phyloP scores from a whole-genome alignment of 2,329 filamentous ascomycete species.

The Sclerotinia nivalis region DNA sequence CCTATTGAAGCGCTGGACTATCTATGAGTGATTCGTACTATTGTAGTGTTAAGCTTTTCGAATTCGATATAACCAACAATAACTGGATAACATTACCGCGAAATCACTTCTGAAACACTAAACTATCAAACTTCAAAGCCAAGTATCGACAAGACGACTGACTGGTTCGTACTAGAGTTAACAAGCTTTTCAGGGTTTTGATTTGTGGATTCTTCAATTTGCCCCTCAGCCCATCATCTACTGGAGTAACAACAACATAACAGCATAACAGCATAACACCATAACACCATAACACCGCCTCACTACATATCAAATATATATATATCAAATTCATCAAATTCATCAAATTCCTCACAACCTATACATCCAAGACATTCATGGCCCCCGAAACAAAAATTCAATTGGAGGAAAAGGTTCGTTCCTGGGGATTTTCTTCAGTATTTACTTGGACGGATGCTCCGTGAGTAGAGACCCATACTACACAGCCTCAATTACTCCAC shows the following conservation, averaged over 20 bases:
- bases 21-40: too few species aligned
- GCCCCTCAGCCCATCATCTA: not conserved
- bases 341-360: not conserved
- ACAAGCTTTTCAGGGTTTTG: not conserved
- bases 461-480: slow-evolving; percentile 48
- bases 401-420: slow-evolving; percentile 61
- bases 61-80: too few species aligned
- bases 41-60: too few species aligned
- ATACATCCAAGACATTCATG: slow-evolving; percentile 24
- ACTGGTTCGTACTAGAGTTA: not conserved
- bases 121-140: not conserved
- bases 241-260: not conserved
- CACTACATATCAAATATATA: not conserved
- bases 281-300: not conserved
- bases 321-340: not conserved
- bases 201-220: not conserved
- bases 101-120: not conserved
- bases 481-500: not conserved
- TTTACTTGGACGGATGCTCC: slow-evolving; percentile 72
- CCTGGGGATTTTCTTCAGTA: slow-evolving; percentile 69
- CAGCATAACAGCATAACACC: not conserved
- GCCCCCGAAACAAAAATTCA: slow-evolving; percentile 47
- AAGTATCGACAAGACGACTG: not conserved
- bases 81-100: not conserved
- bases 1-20: too few species aligned